Evolutionary conservation across 2,329 filamentous ascomycete genomes (phyloP).

Genomic region (Lecanoromycetidae sp.): DNA sequence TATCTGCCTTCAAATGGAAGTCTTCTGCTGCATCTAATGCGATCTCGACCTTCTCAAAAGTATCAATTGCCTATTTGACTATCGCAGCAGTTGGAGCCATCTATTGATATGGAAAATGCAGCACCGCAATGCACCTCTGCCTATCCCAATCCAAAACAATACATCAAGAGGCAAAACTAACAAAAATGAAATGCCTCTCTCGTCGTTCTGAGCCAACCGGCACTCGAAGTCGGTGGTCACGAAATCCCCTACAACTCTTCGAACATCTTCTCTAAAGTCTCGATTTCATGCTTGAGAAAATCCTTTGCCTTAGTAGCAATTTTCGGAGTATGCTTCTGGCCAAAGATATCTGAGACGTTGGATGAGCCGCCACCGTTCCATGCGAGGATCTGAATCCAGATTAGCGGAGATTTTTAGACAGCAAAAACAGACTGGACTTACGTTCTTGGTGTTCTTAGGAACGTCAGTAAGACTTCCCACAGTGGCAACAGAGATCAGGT

Average conservation of each 20-base stretch:
- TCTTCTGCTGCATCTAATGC: too few species aligned
- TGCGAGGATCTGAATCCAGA: slow-evolving; percentile 54
- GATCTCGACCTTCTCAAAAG: too few species aligned
- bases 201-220: too few species aligned
- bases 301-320: slow-evolving; percentile 2
- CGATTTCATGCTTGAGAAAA: slow-evolving; percentile 6
- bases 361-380: slow-evolving; percentile 95
- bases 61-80: too few species aligned
- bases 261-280: slow-evolving; percentile 8
- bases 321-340: background rate
- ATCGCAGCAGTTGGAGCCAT: too few species aligned
- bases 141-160: background rate
- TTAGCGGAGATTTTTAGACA: slow-evolving; percentile 19
- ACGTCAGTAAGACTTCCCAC: slow-evolving; percentile 66
- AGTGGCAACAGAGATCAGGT: slow-evolving; percentile 73
- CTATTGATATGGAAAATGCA: background rate
- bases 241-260: slow-evolving; percentile 8
- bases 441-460: slow-evolving; percentile 75
- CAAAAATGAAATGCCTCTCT: too few species aligned
- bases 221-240: background rate
- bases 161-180: too few species aligned
- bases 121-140: background rate
- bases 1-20: too few species aligned
- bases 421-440: slow-evolving; percentile 28
- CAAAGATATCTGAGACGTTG: slow-evolving; percentile 70